Evolutionary conservation across 805 yeast genomes (phyloP).

Genomic region (Kodamaea jinghongensis): DNA sequence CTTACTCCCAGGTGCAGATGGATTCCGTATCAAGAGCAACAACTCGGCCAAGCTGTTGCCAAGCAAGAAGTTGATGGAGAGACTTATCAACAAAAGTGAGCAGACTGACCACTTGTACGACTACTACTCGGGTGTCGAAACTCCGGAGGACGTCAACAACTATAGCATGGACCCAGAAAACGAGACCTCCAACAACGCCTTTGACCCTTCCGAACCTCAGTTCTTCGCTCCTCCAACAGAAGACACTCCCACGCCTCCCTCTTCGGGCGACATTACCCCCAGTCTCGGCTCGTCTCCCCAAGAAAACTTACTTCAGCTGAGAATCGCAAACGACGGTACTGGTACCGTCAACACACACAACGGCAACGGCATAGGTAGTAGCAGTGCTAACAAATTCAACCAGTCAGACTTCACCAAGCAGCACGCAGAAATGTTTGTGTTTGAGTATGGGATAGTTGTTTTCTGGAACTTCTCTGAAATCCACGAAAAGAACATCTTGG

Average conservation of each 20-base stretch:
- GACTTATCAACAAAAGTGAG: conserved; percentile 74
- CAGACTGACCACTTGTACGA: conserved; percentile 90
- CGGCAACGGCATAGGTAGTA: conserved; percentile 15
- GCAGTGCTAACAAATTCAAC: conserved; percentile 11
- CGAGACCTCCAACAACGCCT: conserved; percentile 47
- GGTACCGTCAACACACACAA: conserved; percentile 11
- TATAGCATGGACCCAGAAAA: conserved; percentile 47
- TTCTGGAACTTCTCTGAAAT: conserved; percentile 94
- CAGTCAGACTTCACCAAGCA: conserved; percentile 49
- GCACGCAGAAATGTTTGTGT: conserved; percentile 82
- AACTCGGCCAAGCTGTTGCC: conserved; percentile 45
- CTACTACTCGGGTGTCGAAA: conserved; percentile 78
- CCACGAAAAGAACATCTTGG: conserved; percentile 90
- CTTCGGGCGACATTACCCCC: conserved; percentile 3
- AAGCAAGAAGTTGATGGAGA: conserved; percentile 61
- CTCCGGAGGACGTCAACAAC: conserved; percentile 54
- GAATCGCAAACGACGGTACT: conserved; percentile 14
- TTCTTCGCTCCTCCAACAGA: conserved; percentile 58
- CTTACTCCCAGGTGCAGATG: conserved; percentile 76
- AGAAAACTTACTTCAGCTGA: conserved; percentile 3
- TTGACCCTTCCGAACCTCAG: conserved; percentile 92
- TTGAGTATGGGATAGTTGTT: conserved; percentile 93
- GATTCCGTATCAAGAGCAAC: conserved; percentile 72
- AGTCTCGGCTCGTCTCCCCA: conserved; percentile 5
- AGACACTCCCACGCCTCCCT: conserved; percentile 9